phyloP scores from a whole-genome alignment of 257 asterid genomes.

The Jasminum sambac region DNA sequence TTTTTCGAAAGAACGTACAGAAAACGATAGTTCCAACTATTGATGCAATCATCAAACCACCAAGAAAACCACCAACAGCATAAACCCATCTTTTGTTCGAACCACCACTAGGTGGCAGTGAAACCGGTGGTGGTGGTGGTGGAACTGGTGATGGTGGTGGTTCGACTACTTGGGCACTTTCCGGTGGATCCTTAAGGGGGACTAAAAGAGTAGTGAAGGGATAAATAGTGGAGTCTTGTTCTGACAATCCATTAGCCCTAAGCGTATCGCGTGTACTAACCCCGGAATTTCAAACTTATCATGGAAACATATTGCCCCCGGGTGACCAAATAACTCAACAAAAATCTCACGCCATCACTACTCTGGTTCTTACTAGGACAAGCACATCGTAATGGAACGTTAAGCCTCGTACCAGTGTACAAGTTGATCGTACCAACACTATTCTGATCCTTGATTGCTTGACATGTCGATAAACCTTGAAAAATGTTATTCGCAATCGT shows the following conservation, averaged over 20 bases:
- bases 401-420: conserved; percentile 33
- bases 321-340: conserved; percentile 55
- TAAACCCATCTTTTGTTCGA: conserved; percentile 65
- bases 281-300: conserved; percentile 42
- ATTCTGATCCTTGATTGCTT: conserved; percentile 57
- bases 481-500: conserved; percentile 42
- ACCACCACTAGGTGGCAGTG: conserved; percentile 32
- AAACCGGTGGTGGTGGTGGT: conserved; percentile 29
- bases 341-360: conserved; percentile 45
- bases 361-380: conserved; percentile 69
- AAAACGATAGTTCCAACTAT: conserved; percentile 29
- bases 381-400: conserved; percentile 80
- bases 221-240: conserved; percentile 22
- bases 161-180: conserved; percentile 35
- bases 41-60: conserved; percentile 38
- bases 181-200: conserved; percentile 67
- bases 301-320: conserved; percentile 31
- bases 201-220: conserved; percentile 70
- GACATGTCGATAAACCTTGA: conserved; percentile 74
- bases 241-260: conserved; percentile 56
- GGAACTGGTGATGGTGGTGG: conserved; percentile 63
- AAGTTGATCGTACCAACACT: not conserved
- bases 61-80: conserved; percentile 54
- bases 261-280: conserved; percentile 32
- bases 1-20: conserved; percentile 28